Conservation (phyloP, 202 grass and related monocot genomes). For the Elaeis oleifera region DNA sequence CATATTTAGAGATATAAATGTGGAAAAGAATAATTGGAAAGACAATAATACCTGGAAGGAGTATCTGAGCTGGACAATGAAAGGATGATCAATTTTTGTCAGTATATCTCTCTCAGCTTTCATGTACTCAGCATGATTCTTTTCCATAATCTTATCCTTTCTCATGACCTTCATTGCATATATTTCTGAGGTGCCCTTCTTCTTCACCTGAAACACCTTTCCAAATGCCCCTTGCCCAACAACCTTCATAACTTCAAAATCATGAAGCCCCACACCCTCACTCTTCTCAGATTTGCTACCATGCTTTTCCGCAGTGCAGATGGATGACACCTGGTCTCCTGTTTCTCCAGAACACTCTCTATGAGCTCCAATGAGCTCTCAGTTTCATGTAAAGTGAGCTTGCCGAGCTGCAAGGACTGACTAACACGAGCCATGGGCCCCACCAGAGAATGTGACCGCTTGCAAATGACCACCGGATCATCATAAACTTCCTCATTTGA, state of each 20-base stretch:
- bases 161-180: slow-evolving; percentile 99
- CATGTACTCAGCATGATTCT: slow-evolving; percentile 98
- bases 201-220: slow-evolving; percentile 96
- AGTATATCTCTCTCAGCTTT: slow-evolving; percentile 98
- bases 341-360: slow-evolving; percentile 47
- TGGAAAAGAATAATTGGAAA: background rate
- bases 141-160: slow-evolving; percentile 97
- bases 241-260: slow-evolving; percentile 89
- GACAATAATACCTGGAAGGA: slow-evolving; percentile 73
- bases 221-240: slow-evolving; percentile 97
- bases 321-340: slow-evolving; percentile 23
- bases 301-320: slow-evolving; percentile 34
- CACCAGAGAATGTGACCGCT: slow-evolving; percentile 86
- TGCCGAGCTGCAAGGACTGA: slow-evolving; percentile 60
- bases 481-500: slow-evolving; percentile 56
- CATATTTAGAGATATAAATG: too few species aligned
- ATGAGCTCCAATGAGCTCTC: slow-evolving; percentile 61
- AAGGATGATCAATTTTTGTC: slow-evolving; percentile 96
- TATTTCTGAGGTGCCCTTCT: slow-evolving; percentile 85
- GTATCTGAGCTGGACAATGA: slow-evolving; percentile 91
- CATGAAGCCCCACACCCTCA: slow-evolving; percentile 62
- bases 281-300: slow-evolving; percentile 35
- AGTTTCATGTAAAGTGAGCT: slow-evolving; percentile 56
- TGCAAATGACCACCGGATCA: slow-evolving; percentile 67
- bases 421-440: slow-evolving; percentile 67